These are phyloP conservation scores for Podospora pseudopauciseta DNA, from an alignment of 495 filamentous ascomycete genomes.

Conservation along the genomic window DNA sequence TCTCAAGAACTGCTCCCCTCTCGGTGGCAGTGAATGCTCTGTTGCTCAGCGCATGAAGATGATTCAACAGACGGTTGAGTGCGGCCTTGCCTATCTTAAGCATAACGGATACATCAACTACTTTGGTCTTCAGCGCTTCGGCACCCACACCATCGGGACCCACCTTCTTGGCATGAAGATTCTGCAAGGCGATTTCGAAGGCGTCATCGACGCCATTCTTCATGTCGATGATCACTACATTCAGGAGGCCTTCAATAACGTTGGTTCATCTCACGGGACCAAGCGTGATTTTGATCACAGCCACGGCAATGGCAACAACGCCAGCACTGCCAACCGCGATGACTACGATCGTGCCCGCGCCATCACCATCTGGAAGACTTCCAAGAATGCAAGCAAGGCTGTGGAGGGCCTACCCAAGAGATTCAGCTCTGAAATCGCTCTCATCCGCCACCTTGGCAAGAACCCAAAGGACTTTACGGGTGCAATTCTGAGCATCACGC, in stretches of 20 bases:
- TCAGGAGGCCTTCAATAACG: constrained; percentile 21
- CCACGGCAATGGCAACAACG: constrained; percentile 7
- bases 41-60: constrained; percentile 38
- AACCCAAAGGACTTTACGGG: constrained; percentile 64
- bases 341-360: constrained; percentile 73
- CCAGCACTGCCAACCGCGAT: constrained; percentile 46
- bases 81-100: constrained; percentile 52
- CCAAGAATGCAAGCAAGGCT: constrained; percentile 52
- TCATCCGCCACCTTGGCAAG: constrained; percentile 67
- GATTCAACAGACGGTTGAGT: constrained; percentile 35
- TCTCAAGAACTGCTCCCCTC: constrained; percentile 72
- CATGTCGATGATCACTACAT: constrained; percentile 42
- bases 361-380: constrained; percentile 65
- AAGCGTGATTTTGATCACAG: not conserved
- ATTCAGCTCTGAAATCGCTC: constrained; percentile 70
- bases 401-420: constrained; percentile 68
- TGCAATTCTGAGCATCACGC: constrained; percentile 69
- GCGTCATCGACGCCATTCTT: constrained; percentile 70
- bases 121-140: constrained; percentile 92
- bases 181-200: constrained; percentile 73
- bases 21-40: constrained; percentile 42
- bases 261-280: not conserved
- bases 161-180: constrained; percentile 79
- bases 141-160: constrained; percentile 75
- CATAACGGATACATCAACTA: constrained; percentile 89